A percentile compares a stretch with the other conserved stretches of the same genome.
Evolutionary conservation across 23 red algal genomes (phyloP).

Genomic region (Cyanidiococcus yangmingshanensis): DNA sequence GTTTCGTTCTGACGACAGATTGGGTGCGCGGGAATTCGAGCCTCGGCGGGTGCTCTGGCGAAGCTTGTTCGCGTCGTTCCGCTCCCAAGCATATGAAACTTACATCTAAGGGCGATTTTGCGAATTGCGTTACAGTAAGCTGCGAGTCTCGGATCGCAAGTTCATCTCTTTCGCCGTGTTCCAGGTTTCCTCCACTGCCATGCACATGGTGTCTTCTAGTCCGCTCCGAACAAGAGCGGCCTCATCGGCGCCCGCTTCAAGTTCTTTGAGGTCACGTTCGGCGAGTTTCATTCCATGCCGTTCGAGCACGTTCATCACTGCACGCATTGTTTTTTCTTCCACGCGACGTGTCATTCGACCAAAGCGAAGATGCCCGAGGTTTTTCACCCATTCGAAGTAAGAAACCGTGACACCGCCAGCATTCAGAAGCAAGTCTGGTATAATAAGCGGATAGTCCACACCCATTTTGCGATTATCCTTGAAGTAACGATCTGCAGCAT

Average conservation of each 20-base stretch:
- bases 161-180: slow-evolving; percentile 46
- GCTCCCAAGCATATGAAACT: neutral
- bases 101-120: slow-evolving; percentile 38
- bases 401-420: slow-evolving; percentile 82
- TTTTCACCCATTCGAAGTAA: slow-evolving; percentile 96
- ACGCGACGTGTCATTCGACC: slow-evolving; percentile 74
- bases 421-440: slow-evolving; percentile 81
- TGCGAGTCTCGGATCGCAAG: slow-evolving; percentile 42
- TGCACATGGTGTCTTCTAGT: slow-evolving; percentile 86
- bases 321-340: slow-evolving; percentile 63
- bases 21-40: too few relatives aligned
- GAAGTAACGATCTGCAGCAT: slow-evolving; percentile 63
- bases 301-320: slow-evolving; percentile 55
- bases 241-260: slow-evolving; percentile 77
- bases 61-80: neutral
- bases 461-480: slow-evolving; percentile 33
- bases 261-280: slow-evolving; percentile 18
- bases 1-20: neutral
- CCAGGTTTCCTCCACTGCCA: slow-evolving; percentile 43
- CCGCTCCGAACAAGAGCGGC: slow-evolving; percentile 63
- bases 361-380: slow-evolving; percentile 76
- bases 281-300: slow-evolving; percentile 65
- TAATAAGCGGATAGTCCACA: slow-evolving; percentile 20
- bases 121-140: slow-evolving; percentile 65
- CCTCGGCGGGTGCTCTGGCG: too few relatives aligned